Evolutionary conservation across 2,329 filamentous ascomycete genomes (phyloP), one percentile per base, ranked within the genome.

Genomic region (Fusarium continuum): DNA sequence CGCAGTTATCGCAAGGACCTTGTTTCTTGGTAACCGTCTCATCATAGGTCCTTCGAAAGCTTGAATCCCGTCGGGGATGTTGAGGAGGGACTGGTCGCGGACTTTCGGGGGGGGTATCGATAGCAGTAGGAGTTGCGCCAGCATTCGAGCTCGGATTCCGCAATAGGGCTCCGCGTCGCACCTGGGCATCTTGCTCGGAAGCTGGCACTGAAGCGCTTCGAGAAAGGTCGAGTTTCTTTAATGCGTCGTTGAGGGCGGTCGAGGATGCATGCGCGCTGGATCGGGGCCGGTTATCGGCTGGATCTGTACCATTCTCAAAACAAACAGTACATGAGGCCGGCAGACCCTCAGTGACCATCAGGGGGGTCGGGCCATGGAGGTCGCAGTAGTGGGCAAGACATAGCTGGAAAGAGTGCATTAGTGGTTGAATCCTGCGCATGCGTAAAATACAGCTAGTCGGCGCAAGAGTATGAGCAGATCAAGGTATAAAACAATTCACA

Each of bases 381-480:
- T 90, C 88, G 80, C 88, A 90, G 73, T 89, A 90, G 74, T 90
- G 87, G 70, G 88, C 88, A 69, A 90, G 81, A 74, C 86, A 89
- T 72, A 90, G 78, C 87, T 90, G 83, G 55, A 86, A 55, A 59
- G 63, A 56, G 19, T 69, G 62, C 51, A 74, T 78, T 72, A 78
- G 76, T 68, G 55, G 49, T 38, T 43, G 53, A 56, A 68, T 61
- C 62, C 67, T 69, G 48, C 65, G 70, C 74, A 76, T 76, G 51
- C 50, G 65, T 58, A 45, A 31, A 41, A 51, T 23, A 44, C 48
- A 36, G 39, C 51, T 23, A 44, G 55, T 38, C 13, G 50, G 56
- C 38, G 46, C 48, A 39, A 51, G 35, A 47, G 23, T 9, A 50
- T 51, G 16, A 52, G 34, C n/a, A 39, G 22, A 28, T 48, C 6